Base-by-base conservation (phyloP, 306 rosid genomes). In the Coriaria nepalensis region DNA sequence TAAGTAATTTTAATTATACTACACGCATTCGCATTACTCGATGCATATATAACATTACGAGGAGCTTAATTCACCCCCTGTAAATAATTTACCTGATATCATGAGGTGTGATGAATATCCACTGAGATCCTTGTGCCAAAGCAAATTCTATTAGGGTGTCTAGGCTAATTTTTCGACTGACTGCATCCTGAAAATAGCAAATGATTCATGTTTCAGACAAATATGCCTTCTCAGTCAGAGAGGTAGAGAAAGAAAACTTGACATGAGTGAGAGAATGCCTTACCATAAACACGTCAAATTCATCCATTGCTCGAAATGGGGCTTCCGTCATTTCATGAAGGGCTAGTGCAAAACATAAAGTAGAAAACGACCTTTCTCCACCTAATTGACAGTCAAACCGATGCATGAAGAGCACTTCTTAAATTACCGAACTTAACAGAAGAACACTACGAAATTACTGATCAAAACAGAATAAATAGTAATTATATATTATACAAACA, bases 231-330 rank as follows among this genome's bases (percentile, higher is more conserved):
- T 1, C 29, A 1, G 29, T 20, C 29, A 20, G 29, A 20, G 29
- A 20, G 29, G 29, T 20, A 20, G 29, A 14, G 35, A 56, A 12
- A 56, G 33, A 34, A 43, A 8, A 41, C 55, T 13, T 37, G 41
- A 29, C 47, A 13, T 40, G 11, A 44, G 37, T 33, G 47, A 41
- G 29, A 57, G 45, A 55, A 37, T 34, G 8, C 8, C 53, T 33
- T 71, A 88, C 97, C 97, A 88, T 88, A 53, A 81, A 88, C 60
- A 88, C 97, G 60, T 88, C 97, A 64, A 88, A 88, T 71, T 88
- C 97, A 58, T 88, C 97, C 93, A 88, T 88, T 11, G 97, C 95
- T 47, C 95, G 76, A 58, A 88, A 88, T 35, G 97, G 90, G 39
- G 97, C 78, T 62, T 88, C 97, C 10, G 90, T 84, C 97, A 88